Base-by-base conservation (phyloP, 352 stramenopile species). In the Pythium scleroteichum region DNA sequence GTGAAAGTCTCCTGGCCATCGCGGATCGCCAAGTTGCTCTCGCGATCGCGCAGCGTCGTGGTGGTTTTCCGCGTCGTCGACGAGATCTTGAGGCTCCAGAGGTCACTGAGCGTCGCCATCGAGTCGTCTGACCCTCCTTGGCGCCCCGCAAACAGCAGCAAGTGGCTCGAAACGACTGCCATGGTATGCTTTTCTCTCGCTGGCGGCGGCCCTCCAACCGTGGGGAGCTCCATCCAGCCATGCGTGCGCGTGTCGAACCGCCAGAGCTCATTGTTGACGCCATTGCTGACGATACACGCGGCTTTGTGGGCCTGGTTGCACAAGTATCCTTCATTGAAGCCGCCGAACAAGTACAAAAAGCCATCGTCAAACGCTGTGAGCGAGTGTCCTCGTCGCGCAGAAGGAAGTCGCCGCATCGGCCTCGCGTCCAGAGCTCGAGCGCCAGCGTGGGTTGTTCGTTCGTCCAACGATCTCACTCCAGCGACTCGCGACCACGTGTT, bases 261-360 rank as follows among this genome's bases (percentile, higher is more conserved):
- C 82, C 80, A 92, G 1, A 92, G 71, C 44, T 92, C 80, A 54
- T 86, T 89, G n/a, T 67, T 87, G 16, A 88, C 65, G 1, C 65
- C 72, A 14, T 46, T 35, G 17, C 64, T 50, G 3, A 72, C 40
- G 19, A 76, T 41, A 41, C 82, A 92, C 9, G 69, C 69, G 1
- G 64, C 49, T 24, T 82, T 88, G 41, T 75, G 69, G 0, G 58
- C 75, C 42, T 53, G 61, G 33, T 80, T 84, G 66, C 82, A 90
- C 16, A 69, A 56, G 46, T 89, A 90, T 2, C 82, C 84, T n/a
- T 65, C 68, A 4, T 67, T 69, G 19, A 76, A 74, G 4, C 82
- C 82, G 24, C 82, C 82, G 69, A 90, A 92, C 24, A 92, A 56
- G 48, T 85, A 90, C 12, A 87, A 20, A 19, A 67, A 79, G 6